Evolutionary conservation across 306 rosid genomes (phyloP), one percentile per base, ranked within the genome.

Genomic region (Sesbania bispinosa): DNA sequence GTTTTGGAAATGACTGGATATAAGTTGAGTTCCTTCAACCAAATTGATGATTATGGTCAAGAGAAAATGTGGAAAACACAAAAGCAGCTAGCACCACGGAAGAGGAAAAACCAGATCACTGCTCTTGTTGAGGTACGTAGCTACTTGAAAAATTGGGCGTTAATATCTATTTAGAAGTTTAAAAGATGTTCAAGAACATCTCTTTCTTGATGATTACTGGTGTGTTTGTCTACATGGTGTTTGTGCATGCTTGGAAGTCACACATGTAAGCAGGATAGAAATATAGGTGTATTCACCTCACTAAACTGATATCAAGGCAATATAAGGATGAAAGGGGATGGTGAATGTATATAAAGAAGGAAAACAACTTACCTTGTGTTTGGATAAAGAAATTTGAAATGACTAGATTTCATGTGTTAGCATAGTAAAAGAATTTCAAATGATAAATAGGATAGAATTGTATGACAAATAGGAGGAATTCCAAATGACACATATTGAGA

Each of bases 1-100:
- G 83, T 93, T 67, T 80, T 93, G 78, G 98, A 93, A 84, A 71
- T 79, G 71, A 90, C 93, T 47, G 98, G 98, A 27, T 93, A 93
- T 78, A 93, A 93, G 74, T 76, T 93, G 88, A 53, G 82, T 52
- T 80, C 93, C 30, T 85, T 88, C 85, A 93, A 93, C 84, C 98
- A 93, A 87, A 74, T 93, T 78, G 98, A 93, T 85, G 97, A 93
- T 83, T 93, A 93, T 75, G 98, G 98, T 85, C 98, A 90, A 87
- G 98, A 93, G 21, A 93, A 93, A 82, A 0, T 90, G 89, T 93
- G 98, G 98, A 93, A 93, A 84, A 93, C 92, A 52, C 97, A 93
- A 78, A 93, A 77, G 85, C 98, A 93, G 76, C 78, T 93, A 36
- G 84, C 59, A 30, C 93, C 98, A 8, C 88, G 96, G 15, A 93